Evolutionary conservation across 352 stramenopile genomes (phyloP).

Genomic region (Phytopythium kandeliae): DNA sequence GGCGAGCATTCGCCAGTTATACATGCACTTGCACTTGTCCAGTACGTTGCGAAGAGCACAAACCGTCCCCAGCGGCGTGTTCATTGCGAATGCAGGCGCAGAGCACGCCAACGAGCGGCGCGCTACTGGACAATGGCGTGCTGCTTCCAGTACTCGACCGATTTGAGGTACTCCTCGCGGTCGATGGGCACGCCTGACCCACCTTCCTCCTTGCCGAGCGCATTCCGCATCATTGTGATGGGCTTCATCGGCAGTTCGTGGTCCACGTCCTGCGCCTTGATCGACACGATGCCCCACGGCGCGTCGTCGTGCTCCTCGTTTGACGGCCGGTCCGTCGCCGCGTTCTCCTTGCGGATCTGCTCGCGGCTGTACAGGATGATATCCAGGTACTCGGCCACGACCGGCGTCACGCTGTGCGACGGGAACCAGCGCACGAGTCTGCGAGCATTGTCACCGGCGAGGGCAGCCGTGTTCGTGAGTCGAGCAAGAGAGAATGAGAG

Average conservation of each 20-base stretch:
- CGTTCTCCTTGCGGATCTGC: conserved; percentile 96
- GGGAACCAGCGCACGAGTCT: conserved; percentile 90
- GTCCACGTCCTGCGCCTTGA: conserved; percentile 96
- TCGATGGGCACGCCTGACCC: conserved; percentile 83
- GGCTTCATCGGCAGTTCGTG: conserved; percentile 97
- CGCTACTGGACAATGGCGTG: conserved; percentile 81
- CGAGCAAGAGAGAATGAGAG: no score
- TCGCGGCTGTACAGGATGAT: conserved; percentile 98
- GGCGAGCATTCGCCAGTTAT: conserved; percentile 13
- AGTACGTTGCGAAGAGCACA: no score
- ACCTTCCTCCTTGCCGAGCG: conserved; percentile 94
- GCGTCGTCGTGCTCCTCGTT: conserved; percentile 50
- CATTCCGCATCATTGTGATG: conserved; percentile 98
- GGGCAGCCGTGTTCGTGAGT: background rate
- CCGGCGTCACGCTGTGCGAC: conserved; percentile 81
- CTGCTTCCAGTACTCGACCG: conserved; percentile 85
- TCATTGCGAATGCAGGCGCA: background rate
- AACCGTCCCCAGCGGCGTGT: no score
- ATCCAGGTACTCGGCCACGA: conserved; percentile 93
- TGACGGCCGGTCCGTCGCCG: conserved; percentile 47
- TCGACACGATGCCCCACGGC: conserved; percentile 93
- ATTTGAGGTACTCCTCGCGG: conserved; percentile 72
- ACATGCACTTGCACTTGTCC: background rate
- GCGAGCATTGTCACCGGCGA: background rate
- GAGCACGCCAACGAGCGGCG: no score